phyloP scores from a whole-genome alignment of 1,139 yeast species.

The Candida albicans region DNA sequence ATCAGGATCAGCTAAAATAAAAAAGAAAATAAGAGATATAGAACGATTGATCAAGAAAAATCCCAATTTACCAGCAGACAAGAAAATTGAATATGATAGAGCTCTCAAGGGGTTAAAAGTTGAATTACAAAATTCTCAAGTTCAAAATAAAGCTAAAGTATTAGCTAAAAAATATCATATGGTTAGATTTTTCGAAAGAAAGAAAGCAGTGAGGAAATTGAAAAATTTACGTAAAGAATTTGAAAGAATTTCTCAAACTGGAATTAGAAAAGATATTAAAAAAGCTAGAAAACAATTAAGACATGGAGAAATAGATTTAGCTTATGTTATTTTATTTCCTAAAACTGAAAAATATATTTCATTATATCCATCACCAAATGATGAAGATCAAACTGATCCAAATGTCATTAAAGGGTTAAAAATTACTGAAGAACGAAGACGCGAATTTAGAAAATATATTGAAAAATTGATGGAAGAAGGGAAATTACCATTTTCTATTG shows the following conservation, averaged over 20 bases:
- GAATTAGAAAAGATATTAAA: conserved; percentile 52
- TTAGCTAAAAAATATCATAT: conserved; percentile 83
- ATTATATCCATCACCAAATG: conserved; percentile 53
- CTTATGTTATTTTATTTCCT: conserved; percentile 79
- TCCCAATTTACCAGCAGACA: conserved; percentile 69
- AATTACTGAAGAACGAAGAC: conserved; percentile 50
- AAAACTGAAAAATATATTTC: conserved; percentile 78
- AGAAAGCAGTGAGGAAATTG: conserved; percentile 78
- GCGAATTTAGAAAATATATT: conserved; percentile 51
- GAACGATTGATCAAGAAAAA: conserved; percentile 62
- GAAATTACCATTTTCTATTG: conserved; percentile 56
- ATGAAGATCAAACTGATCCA: conserved; percentile 26
- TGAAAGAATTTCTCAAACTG: conserved; percentile 39
- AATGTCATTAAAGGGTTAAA: conserved; percentile 48
- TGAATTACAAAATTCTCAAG: conserved; percentile 60
- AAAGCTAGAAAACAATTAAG: conserved; percentile 51
- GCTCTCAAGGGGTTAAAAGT: conserved; percentile 70
- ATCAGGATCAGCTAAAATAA: conserved; percentile 55
- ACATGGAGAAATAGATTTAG: conserved; percentile 69
- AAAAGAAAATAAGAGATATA: conserved; percentile 84
- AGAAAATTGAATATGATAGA: conserved; percentile 80
- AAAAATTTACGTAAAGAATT: conserved; percentile 59
- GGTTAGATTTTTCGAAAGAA: conserved; percentile 88
- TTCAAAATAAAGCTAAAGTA: conserved; percentile 52
- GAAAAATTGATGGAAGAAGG: conserved; percentile 51